Evolutionary conservation across 1,284 basidiomycete species (phyloP), one percentile per base, ranked within the genome.

Genomic region (Wolfiporia cocos): DNA sequence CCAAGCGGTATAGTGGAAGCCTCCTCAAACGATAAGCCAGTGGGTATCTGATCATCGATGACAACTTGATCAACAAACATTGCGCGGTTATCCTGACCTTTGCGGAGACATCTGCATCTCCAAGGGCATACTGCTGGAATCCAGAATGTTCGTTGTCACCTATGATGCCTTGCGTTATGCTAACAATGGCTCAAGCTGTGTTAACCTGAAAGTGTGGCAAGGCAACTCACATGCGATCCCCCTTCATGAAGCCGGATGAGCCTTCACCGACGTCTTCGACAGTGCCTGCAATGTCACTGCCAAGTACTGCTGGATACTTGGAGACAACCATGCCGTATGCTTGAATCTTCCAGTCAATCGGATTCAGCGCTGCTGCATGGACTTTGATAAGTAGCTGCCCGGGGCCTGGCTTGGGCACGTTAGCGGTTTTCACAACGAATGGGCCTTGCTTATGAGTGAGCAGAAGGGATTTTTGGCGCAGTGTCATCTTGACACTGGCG

Each of bases 381-480:
- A 75, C 46, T 46, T 68, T 69, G 41, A 76, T 62, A 18, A 75
- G 58, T 2, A 78, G 49, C 47, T 76, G 62, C 4, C 66, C 66
- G 3, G 56, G 49, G 5, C 58, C 61, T 2, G 71, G 68, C 33
- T 51, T 62, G 1, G 66, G 68, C 14, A 72, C 50, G 14, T 54
- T 49, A 34, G 51, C 14, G 39, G 55, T 15, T 44, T 42, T 4
- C 38, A 63, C 12, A 17, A 33, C 18, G 34, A 50, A 49, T 4
- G 48, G 33, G 5, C 56, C 56, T 14, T 51, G 42, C 18, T 44
- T 43, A 6, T 30, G 28, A 9, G 31, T 5, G 30, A 58, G 43
- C 34, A 53, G 28, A 17, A 55, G 49, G 19, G 49, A n/a, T n/a
- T n/a, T n/a, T n/a, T n/a, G n/a, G n/a, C n/a, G n/a, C n/a, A n/a